Conservation (phyloP, 2,329 filamentous ascomycete species). For the Periconia sp. region DNA sequence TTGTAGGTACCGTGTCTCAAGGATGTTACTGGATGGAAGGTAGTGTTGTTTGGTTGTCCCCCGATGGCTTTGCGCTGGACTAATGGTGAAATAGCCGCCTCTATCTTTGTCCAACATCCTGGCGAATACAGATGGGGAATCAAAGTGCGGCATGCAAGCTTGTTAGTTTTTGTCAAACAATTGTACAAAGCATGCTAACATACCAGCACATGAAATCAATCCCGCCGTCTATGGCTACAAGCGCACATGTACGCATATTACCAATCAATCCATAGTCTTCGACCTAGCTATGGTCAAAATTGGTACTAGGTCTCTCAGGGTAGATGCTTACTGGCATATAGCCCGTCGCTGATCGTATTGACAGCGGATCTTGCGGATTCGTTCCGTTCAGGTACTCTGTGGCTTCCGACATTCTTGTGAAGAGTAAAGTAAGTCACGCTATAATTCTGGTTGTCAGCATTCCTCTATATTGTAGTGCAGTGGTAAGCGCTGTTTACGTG, state of each 20-base stretch:
- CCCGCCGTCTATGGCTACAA: conserved; percentile 74
- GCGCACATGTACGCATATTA: conserved; percentile 78
- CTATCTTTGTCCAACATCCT: conserved; percentile 76
- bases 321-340: conserved; percentile 17
- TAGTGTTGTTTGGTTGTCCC: conserved; percentile 80
- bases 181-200: neutral
- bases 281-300: conserved; percentile 49
- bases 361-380: too few species aligned
- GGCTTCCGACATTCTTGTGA: conserved; percentile 9
- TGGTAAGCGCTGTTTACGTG: too few species aligned
- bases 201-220: conserved; percentile 79
- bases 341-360: conserved; percentile 13
- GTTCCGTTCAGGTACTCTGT: too few species aligned
- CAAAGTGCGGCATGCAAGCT: conserved; percentile 71
- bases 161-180: neutral
- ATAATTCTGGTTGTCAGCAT: too few species aligned
- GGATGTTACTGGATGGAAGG: conserved; percentile 74
- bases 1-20: conserved; percentile 78
- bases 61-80: conserved; percentile 52
- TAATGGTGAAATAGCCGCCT: conserved; percentile 74
- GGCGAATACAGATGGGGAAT: conserved; percentile 78
- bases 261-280: conserved; percentile 78
- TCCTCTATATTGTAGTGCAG: too few species aligned
- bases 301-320: too few species aligned
- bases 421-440: too few species aligned